Conservation (phyloP, 2,329 filamentous ascomycete genomes). For the Ilyonectria robusta region DNA sequence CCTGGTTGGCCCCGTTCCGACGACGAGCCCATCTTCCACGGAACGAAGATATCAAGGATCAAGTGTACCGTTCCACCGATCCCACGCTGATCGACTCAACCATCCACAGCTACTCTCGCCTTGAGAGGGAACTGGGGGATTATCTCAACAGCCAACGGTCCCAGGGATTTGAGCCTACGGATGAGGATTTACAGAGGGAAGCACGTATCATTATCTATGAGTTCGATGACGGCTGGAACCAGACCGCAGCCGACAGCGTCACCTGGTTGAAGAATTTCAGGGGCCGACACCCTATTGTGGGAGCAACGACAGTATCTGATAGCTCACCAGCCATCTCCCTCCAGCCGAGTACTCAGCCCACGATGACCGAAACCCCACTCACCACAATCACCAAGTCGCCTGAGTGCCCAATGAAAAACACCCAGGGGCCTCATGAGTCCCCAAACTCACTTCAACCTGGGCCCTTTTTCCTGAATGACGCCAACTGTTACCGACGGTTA, state of each 20-base stretch:
- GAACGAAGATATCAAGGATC: constrained; percentile 67
- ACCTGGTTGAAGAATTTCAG: constrained; percentile 69
- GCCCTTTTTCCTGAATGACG: constrained; percentile 69
- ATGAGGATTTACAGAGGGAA: constrained; percentile 69
- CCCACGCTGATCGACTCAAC: constrained; percentile 71
- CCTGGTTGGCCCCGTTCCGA: constrained; percentile 71
- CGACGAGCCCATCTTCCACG: constrained; percentile 70
- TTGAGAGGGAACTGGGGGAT: constrained; percentile 70
- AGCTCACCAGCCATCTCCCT: constrained; percentile 45
- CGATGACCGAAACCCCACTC: constrained; percentile 27
- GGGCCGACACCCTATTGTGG: constrained; percentile 56
- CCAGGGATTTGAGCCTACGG: constrained; percentile 63
- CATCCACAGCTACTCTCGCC: constrained; percentile 69
- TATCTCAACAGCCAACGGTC: constrained; percentile 63
- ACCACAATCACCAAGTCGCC: constrained; percentile 35
- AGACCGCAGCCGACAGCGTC: constrained; percentile 71
- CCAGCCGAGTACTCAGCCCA: constrained; percentile 38
- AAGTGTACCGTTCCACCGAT: constrained; percentile 65
- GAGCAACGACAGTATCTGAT: constrained; percentile 25
- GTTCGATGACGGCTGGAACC: constrained; percentile 74
- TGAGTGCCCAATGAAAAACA: constrained; percentile 30
- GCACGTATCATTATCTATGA: constrained; percentile 75
- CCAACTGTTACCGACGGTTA: constrained; percentile 72
- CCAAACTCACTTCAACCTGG: constrained; percentile 33
- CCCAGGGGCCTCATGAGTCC: constrained; percentile 18